A percentile compares a stretch with the other conserved stretches of the same genome.
Evolutionary conservation across 192 early-diverging fungal genomes (phyloP).

Genomic region (Entomortierella chlamydospora): DNA sequence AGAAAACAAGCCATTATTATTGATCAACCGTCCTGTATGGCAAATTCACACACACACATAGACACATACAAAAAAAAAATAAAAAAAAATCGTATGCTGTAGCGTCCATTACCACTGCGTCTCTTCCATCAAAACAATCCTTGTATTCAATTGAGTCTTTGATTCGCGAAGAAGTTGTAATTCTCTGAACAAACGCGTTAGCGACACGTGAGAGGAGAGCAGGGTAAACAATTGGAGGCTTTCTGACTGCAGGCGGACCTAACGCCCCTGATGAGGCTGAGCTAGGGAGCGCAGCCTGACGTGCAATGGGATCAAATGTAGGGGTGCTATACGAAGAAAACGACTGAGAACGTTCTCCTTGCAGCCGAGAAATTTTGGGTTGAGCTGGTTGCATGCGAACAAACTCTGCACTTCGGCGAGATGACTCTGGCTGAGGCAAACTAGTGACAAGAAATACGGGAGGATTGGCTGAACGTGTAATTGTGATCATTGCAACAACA

Average conservation of each 20-base stretch:
- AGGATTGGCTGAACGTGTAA: slow-evolving; percentile 25
- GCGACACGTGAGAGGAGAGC: slow-evolving; percentile 81
- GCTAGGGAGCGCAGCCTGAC: slow-evolving; percentile 27
- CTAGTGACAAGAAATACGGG: slow-evolving; percentile 51
- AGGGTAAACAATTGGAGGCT: slow-evolving; percentile 72
- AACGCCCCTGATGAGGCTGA: slow-evolving; percentile 24
- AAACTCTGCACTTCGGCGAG: slow-evolving; percentile 47
- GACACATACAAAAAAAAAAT: not conserved
- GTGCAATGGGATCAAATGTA: slow-evolving; percentile 18
- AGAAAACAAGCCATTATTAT: slow-evolving; percentile 16
- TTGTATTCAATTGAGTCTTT: slow-evolving; percentile 88
- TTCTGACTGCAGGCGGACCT: slow-evolving; percentile 29
- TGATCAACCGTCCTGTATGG: not conserved
- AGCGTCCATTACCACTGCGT: slow-evolving; percentile 77
- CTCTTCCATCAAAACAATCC: slow-evolving; percentile 86
- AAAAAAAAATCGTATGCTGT: no score
- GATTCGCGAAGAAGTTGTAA: slow-evolving; percentile 70
- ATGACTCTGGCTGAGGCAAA: slow-evolving; percentile 28
- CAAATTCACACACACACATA: not conserved
- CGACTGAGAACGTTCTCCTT: slow-evolving; percentile 46
- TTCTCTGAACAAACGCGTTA: slow-evolving; percentile 66
- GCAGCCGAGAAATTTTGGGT: slow-evolving; percentile 30
- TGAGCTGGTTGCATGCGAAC: slow-evolving; percentile 41
- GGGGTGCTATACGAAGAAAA: slow-evolving; percentile 40
- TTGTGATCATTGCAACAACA: no score